These are phyloP conservation scores for Chlorella sp. DNA, from an alignment of 139 green algal genomes.

Conservation along the genomic window DNA sequence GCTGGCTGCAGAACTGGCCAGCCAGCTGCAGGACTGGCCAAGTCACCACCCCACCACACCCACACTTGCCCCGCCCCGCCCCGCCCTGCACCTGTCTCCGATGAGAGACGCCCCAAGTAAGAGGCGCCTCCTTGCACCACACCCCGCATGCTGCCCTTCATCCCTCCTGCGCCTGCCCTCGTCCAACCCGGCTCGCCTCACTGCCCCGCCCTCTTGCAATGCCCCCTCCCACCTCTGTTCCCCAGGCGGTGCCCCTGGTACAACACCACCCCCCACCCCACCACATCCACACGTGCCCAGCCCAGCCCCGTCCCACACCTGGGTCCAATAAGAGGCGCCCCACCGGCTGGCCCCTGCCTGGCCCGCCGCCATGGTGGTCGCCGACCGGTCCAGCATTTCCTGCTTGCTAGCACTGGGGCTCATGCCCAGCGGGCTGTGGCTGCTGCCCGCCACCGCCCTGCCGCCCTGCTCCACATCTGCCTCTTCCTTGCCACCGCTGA, in stretches of 20 bases:
- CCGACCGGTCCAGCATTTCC: neutral
- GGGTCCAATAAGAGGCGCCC: slow-evolving; percentile 43
- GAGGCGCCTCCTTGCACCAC: too few relatives aligned
- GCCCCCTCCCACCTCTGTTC: too few relatives aligned
- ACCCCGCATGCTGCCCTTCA: too few relatives aligned
- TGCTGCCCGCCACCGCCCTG: neutral
- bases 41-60: too few relatives aligned
- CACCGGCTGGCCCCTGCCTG: slow-evolving; percentile 37
- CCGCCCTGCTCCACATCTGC: neutral
- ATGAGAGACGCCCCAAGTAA: too few relatives aligned
- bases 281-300: neutral
- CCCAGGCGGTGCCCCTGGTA: too few relatives aligned
- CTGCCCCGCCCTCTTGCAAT: too few relatives aligned
- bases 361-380: neutral
- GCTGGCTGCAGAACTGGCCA: too few relatives aligned
- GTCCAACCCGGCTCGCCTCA: neutral
- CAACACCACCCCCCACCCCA: neutral
- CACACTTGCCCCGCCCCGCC: too few relatives aligned
- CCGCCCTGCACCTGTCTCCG: too few relatives aligned
- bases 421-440: neutral
- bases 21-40: too few relatives aligned
- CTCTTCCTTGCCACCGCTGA: neutral
- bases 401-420: neutral
- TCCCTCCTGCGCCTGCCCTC: too few relatives aligned
- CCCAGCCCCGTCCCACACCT: slow-evolving; percentile 37